phyloP scores from a whole-genome alignment of 257 asterid species.

The Solanum peruvianum region DNA sequence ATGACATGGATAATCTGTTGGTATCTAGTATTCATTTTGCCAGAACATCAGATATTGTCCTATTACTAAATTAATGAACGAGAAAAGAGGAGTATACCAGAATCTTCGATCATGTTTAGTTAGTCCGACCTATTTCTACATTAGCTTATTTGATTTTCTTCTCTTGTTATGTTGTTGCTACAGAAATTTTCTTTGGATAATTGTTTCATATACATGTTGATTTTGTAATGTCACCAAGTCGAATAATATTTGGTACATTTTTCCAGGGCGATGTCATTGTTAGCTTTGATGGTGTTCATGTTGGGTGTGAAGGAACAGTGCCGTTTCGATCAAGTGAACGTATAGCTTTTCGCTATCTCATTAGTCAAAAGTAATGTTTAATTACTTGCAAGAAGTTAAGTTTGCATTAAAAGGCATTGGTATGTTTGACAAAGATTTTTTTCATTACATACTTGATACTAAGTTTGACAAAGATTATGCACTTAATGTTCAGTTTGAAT shows the following conservation, averaged over 20 bases:
- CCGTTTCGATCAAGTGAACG: slow-evolving; percentile 90
- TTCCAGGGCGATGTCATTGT: slow-evolving; percentile 91
- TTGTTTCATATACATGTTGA: not conserved
- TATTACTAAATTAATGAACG: not conserved
- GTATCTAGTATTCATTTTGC: not conserved
- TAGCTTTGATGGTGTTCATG: slow-evolving; percentile 77
- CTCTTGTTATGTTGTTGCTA: not conserved
- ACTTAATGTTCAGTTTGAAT: not conserved
- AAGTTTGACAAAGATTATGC: not conserved
- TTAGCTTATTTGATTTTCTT: not conserved
- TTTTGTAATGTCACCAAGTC: not conserved
- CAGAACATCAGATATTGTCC: not conserved
- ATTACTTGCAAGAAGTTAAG: not conserved
- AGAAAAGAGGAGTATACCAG: not conserved
- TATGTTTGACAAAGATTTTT: not conserved
- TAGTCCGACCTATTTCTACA: not conserved
- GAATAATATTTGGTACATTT: not conserved
- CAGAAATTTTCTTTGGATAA: not conserved
- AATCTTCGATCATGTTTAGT: not conserved
- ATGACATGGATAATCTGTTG: not conserved
- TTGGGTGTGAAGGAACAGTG: slow-evolving; percentile 93
- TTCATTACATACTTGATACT: not conserved
- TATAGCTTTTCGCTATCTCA: slow-evolving; percentile 89
- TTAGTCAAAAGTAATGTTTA: slow-evolving; percentile 60
- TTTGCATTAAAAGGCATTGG: not conserved